Evolutionary conservation across 2,329 filamentous ascomycete genomes (phyloP).

Genomic region (Calonectria hawksworthii): DNA sequence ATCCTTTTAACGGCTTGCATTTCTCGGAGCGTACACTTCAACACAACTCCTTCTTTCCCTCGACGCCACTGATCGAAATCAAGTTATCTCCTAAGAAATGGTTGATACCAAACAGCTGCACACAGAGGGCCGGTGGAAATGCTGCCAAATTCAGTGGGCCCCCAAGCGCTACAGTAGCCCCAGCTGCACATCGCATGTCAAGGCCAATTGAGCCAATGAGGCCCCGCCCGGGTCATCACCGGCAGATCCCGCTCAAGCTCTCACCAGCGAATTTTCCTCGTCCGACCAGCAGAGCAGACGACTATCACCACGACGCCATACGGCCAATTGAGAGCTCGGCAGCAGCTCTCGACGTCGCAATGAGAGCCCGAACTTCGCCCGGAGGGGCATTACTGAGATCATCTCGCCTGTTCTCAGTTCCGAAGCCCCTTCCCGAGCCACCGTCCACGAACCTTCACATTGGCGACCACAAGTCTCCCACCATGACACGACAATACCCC

Average conservation of each 20-base stretch:
- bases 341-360: slow-evolving; percentile 46
- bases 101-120: slow-evolving; percentile 21
- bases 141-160: slow-evolving; percentile 40
- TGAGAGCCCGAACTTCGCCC: slow-evolving; percentile 62
- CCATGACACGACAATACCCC: slow-evolving; percentile 80
- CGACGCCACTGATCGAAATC: slow-evolving; percentile 20
- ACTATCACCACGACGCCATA: slow-evolving; percentile 38
- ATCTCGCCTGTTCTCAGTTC: slow-evolving; percentile 92
- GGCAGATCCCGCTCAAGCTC: slow-evolving; percentile 45
- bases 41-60: slow-evolving; percentile 15
- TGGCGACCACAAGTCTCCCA: slow-evolving; percentile 53
- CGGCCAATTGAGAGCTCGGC: slow-evolving; percentile 50
- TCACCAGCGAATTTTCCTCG: slow-evolving; percentile 49
- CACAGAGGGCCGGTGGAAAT: slow-evolving; percentile 25
- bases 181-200: slow-evolving; percentile 3
- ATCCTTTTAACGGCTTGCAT: slow-evolving; percentile 57
- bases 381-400: slow-evolving; percentile 81
- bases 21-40: slow-evolving; percentile 34
- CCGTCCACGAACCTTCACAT: slow-evolving; percentile 59
- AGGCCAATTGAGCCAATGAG: slow-evolving; percentile 37
- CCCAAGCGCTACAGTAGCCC: slow-evolving; percentile 14
- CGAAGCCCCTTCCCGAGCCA: slow-evolving; percentile 78
- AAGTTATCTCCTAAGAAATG: slow-evolving; percentile 22
- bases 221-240: slow-evolving; percentile 49
- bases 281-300: slow-evolving; percentile 32